phyloP scores from a whole-genome alignment of 2,329 filamentous ascomycete genomes.

The Gyromitra esculenta region DNA sequence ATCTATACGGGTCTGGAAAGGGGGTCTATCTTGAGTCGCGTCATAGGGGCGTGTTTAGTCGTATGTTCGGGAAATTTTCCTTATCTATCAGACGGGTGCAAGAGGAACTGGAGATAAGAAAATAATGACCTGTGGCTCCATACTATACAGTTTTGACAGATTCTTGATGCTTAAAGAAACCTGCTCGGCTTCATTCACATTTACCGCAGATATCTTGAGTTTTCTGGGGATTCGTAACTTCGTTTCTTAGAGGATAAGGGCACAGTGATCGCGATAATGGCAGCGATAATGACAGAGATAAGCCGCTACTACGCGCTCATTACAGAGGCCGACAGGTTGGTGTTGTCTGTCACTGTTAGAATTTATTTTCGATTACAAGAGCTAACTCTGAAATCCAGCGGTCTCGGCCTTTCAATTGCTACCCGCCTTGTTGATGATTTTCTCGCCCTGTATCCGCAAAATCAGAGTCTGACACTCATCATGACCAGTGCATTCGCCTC shows the following conservation, averaged over 20 bases:
- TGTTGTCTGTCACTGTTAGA: background rate
- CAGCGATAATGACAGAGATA: background rate
- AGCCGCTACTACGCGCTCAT: background rate
- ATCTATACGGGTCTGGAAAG: too few species aligned
- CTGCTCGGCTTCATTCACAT: too few species aligned
- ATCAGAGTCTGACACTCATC: background rate
- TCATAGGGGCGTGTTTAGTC: too few species aligned
- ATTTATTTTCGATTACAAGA: background rate
- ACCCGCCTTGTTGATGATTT: background rate
- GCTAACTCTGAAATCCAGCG: background rate
- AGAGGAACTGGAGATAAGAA: too few species aligned
- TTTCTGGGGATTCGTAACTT: background rate
- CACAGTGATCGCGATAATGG: background rate
- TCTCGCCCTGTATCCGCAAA: background rate
- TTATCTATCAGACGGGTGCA: too few species aligned
- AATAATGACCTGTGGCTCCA: too few species aligned
- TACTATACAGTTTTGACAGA: too few species aligned
- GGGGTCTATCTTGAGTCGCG: too few species aligned
- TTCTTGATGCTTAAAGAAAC: too few species aligned
- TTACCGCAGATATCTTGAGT: too few species aligned
- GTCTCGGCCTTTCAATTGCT: background rate
- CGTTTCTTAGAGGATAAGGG: background rate
- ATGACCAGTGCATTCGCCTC: background rate
- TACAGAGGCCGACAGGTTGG: background rate
- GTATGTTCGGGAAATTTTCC: too few species aligned